Base-by-base conservation (phyloP, 768 basidiomycete genomes). In the Kwoniella pini region DNA sequence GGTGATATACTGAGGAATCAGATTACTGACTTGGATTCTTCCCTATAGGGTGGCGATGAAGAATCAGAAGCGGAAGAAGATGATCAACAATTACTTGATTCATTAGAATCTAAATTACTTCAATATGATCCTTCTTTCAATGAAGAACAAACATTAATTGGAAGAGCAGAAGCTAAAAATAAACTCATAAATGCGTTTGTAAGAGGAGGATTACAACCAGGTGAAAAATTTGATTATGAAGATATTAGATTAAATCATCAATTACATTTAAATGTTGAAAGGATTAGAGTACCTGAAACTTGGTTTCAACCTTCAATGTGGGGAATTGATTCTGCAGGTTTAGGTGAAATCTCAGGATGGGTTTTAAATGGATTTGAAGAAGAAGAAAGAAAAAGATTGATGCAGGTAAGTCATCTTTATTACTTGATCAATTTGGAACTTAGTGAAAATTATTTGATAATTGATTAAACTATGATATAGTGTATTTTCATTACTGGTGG, bases 241-340 rank as follows among this genome's bases (percentile, higher is more conserved):
- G 62, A 72, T 45, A 13, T 77, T 6, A 53, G 57, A 54, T 70
- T 75, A 61, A 63, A 56, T 45, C 73, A 88, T 45, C 86, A 91
- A 57, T 85, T 98, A 55, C 92, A 96, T 71, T 81, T 98, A 43
- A 95, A 88, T 70, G 85, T 89, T 11, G 95, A 98, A 80, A 82
- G 92, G 39, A 91, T 89, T 83, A 83, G 94, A 36, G 91, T 89
- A 7, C 90, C 89, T 65, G 96, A 98, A 79, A 85, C 91, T 0
- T 92, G 88, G 82, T 96, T 95, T 80, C 87, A 89, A 26, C 95
- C 95, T 0, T 82, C 81, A n/a, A 93, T 96, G 85, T 94, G 91
- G 1, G 95, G 96, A 1, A 82, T 95, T 17, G 96, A 98, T 77
- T 90, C 88, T 12, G 95, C 96, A 0, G 96, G 96, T 0, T 79